These are phyloP conservation scores for Suillus americanus DNA, from an alignment of 768 basidiomycete genomes.

Conservation along the genomic window DNA sequence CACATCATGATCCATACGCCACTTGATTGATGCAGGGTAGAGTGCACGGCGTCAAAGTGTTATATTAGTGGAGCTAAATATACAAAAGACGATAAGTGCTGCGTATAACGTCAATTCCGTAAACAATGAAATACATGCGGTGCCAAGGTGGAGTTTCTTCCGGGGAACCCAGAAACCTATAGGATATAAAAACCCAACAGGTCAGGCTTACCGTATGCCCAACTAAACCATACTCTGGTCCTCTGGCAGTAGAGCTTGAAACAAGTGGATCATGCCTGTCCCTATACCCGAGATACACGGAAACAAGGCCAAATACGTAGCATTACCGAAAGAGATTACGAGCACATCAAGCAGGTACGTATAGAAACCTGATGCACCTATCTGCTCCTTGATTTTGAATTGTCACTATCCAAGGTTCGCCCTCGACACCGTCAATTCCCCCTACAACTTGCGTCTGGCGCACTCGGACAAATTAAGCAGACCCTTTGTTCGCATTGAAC, in stretches of 20 bases:
- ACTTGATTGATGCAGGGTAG: background rate
- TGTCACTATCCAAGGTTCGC: background rate
- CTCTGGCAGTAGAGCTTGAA: background rate
- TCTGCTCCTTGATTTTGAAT: conserved; percentile 2
- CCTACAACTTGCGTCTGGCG: background rate
- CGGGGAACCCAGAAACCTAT: conserved; percentile 2
- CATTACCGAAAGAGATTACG: conserved; percentile 19
- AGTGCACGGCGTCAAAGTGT: background rate
- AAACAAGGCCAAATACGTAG: conserved; percentile 30
- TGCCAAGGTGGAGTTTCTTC: conserved; percentile 19
- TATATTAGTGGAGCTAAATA: background rate
- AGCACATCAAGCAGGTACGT: conserved; percentile 18
- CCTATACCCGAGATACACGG: conserved; percentile 11
- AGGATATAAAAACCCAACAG: background rate
- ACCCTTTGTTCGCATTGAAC: background rate
- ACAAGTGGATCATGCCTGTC: conserved; percentile 20
- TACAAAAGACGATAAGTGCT: background rate
- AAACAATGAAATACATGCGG: conserved; percentile 14
- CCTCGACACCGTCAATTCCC: background rate
- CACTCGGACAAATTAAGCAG: background rate
- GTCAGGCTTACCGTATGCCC: background rate
- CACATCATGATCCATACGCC: background rate
- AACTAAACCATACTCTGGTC: background rate
- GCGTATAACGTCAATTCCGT: background rate
- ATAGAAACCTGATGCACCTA: conserved; percentile 7